These are phyloP conservation scores for Tylopilus sp. DNA, from an alignment of 1,284 basidiomycete species.

Conservation along the genomic window DNA sequence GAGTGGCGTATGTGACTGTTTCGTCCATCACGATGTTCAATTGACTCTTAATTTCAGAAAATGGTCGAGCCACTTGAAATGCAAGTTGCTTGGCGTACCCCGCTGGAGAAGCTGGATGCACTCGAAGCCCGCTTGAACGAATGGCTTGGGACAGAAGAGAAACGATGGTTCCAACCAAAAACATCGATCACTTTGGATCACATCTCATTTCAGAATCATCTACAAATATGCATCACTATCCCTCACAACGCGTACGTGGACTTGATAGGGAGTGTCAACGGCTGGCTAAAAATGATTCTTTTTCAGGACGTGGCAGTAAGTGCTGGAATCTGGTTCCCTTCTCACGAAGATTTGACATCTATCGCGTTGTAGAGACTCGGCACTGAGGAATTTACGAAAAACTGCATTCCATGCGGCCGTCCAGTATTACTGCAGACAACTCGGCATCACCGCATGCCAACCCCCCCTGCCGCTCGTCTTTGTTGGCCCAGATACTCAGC, in stretches of 20 bases:
- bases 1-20: constrained; percentile 47
- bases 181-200: constrained; percentile 59
- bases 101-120: constrained; percentile 61
- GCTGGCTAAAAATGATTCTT: constrained; percentile 15
- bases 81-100: constrained; percentile 71
- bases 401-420: constrained; percentile 75
- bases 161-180: constrained; percentile 66
- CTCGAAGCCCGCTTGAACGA: constrained; percentile 61
- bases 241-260: constrained; percentile 58
- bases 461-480: constrained; percentile 56
- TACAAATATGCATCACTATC: constrained; percentile 65
- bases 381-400: constrained; percentile 50
- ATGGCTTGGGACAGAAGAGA: constrained; percentile 71
- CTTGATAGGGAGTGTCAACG: not conserved
- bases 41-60: constrained; percentile 42
- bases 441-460: constrained; percentile 57
- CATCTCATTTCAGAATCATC: constrained; percentile 57
- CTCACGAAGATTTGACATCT: constrained; percentile 2
- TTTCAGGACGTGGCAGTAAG: constrained; percentile 45
- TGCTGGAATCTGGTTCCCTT: not conserved
- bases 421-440: constrained; percentile 61
- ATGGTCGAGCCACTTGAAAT: constrained; percentile 61
- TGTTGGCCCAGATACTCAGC: constrained; percentile 38
- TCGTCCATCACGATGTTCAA: not conserved
- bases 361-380: constrained; percentile 50